These are phyloP conservation scores for Scopulariopsis brevicaulis DNA, from an alignment of 2,329 filamentous ascomycete species.

Conservation along the genomic window DNA sequence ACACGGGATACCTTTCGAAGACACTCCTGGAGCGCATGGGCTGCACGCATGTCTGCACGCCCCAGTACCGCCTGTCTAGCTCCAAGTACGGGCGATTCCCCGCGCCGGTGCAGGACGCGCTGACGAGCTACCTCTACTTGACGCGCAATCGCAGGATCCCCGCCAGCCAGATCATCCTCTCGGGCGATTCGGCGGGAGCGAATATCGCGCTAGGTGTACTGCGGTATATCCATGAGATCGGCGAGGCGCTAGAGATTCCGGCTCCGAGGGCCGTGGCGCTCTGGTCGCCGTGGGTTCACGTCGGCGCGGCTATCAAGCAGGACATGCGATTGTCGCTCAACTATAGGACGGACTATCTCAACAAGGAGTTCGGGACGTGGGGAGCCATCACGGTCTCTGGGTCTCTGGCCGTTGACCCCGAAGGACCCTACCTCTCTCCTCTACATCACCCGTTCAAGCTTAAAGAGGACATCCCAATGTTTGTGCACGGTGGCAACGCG, in stretches of 20 bases:
- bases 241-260: conserved; percentile 9
- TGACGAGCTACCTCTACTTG: conserved; percentile 17
- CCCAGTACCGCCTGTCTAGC: conserved; percentile 19
- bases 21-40: conserved; percentile 13
- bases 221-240: conserved; percentile 17
- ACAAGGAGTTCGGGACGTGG: conserved; percentile 10
- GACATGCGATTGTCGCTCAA: not conserved
- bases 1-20: conserved; percentile 14
- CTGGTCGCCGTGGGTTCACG: conserved; percentile 12
- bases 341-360: conserved; percentile 11
- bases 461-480: conserved; percentile 9
- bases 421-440: not conserved
- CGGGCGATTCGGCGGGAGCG: conserved; percentile 20
- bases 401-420: conserved; percentile 3
- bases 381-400: conserved; percentile 8
- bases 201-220: conserved; percentile 18
- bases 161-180: conserved; percentile 15
- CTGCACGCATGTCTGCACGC: conserved; percentile 14
- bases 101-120: conserved; percentile 17
- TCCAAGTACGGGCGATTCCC: conserved; percentile 14
- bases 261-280: conserved; percentile 12
- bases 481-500: conserved; percentile 11
- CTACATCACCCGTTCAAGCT: conserved; percentile 9
- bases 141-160: conserved; percentile 13
- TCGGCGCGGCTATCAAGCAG: conserved; percentile 9